These are phyloP conservation scores for Paramecium sonneborni DNA, from an alignment of 73 alveolate genomes.

Conservation along the genomic window DNA sequence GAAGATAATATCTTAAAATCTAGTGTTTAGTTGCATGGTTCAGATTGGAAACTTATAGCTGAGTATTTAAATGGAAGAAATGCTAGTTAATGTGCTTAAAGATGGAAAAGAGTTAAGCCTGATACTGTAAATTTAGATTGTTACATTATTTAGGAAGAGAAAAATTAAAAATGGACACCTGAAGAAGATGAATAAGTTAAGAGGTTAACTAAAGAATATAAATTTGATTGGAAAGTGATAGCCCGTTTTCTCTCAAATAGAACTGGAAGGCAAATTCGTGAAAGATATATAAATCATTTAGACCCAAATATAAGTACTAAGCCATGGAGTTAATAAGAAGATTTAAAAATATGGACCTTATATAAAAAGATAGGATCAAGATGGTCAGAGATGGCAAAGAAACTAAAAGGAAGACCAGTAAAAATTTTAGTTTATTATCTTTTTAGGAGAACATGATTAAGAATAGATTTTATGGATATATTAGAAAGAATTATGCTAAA, in stretches of 20 bases:
- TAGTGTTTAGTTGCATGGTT: not conserved
- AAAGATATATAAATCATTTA: constrained; percentile 96
- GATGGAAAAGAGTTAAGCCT: constrained; percentile 61
- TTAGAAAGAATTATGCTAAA: constrained; percentile 2
- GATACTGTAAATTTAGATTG: not conserved
- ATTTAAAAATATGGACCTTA: constrained; percentile 48
- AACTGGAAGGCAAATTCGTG: constrained; percentile 96
- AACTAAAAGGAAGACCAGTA: constrained; percentile 62
- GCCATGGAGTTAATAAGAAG: constrained; percentile 91
- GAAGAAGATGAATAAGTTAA: constrained; percentile 62
- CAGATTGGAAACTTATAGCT: constrained; percentile 56
- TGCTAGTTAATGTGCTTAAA: constrained; percentile 59
- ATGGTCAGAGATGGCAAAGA: constrained; percentile 64
- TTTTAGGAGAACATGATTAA: constrained; percentile 61
- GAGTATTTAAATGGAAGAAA: constrained; percentile 49
- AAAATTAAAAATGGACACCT: constrained; percentile 50
- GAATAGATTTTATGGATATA: constrained; percentile 60
- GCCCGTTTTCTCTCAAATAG: constrained; percentile 44
- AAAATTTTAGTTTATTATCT: not conserved
- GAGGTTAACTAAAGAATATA: constrained; percentile 39
- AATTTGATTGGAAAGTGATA: constrained; percentile 49
- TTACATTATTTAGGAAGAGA: not conserved
- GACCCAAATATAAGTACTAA: constrained; percentile 92
- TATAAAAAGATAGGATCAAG: constrained; percentile 45
- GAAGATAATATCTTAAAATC: constrained; percentile 24